These are phyloP conservation scores for Coccomyxa sp. DNA, from an alignment of 139 green algal species.

Conservation along the genomic window DNA sequence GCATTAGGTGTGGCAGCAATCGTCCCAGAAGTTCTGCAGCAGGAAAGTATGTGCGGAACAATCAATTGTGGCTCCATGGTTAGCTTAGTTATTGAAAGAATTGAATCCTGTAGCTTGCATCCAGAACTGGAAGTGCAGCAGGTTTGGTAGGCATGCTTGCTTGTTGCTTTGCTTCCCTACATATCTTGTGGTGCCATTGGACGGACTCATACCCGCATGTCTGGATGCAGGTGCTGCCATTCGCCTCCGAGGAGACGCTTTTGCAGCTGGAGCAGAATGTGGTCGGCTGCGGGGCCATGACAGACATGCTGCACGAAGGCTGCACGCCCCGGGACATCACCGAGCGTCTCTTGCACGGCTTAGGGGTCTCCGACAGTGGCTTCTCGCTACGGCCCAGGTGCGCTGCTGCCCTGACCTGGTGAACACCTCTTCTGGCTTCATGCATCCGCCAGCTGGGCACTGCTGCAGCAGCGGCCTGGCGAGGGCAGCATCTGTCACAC, in stretches of 20 bases:
- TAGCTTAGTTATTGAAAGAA: too few relatives aligned
- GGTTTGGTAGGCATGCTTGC: neutral
- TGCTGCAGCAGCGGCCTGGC: neutral
- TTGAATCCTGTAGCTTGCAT: neutral
- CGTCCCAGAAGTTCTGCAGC: too few relatives aligned
- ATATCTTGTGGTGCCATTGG: neutral
- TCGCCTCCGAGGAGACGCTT: conserved; percentile 85
- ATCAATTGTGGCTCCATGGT: too few relatives aligned
- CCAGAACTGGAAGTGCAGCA: neutral
- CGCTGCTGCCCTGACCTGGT: neutral
- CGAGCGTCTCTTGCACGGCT: conserved; percentile 56
- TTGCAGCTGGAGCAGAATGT: conserved; percentile 76
- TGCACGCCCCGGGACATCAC: conserved; percentile 54
- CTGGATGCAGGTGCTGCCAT: conserved; percentile 75
- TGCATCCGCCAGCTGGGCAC: neutral
- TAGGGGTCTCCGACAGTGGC: conserved; percentile 39
- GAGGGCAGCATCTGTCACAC: neutral
- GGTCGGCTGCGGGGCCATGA: conserved; percentile 44
- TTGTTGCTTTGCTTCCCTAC: neutral
- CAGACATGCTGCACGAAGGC: conserved; percentile 59
- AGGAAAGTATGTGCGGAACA: too few relatives aligned
- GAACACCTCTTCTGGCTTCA: neutral
- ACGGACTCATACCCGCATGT: neutral
- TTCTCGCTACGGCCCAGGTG: conserved; percentile 46
- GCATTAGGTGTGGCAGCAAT: too few relatives aligned